Conservation (phyloP, 1,284 basidiomycete species). For the Sanghuangporus sanghuang region DNA sequence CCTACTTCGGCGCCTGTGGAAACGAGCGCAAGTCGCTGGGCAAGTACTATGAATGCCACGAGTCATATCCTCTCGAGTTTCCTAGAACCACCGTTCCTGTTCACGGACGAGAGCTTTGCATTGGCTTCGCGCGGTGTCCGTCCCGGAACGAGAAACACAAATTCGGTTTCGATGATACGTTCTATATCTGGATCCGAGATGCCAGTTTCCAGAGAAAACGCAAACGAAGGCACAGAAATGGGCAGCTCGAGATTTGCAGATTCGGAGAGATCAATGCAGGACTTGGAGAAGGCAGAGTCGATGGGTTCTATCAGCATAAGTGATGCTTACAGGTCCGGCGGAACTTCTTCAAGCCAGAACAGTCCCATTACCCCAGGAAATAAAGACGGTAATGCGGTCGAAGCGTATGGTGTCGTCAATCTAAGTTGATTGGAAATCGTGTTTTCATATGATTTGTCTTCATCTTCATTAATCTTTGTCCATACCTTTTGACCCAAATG, state of each 20-base stretch:
- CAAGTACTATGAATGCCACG: conserved; percentile 2
- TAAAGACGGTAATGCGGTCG: not conserved
- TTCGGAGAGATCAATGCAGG: not conserved
- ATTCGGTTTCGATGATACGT: not conserved
- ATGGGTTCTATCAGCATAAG: not conserved
- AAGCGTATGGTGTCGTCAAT: not conserved
- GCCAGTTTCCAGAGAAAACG: not conserved
- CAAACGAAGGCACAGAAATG: not conserved
- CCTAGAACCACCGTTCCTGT: conserved; percentile 13
- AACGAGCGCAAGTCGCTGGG: not conserved
- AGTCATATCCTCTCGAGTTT: conserved; percentile 8
- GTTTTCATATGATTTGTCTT: too few relatives aligned
- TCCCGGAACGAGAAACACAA: not conserved
- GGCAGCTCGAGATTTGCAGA: not conserved
- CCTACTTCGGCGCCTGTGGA: not conserved
- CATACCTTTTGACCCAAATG: too few relatives aligned
- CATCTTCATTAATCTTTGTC: too few relatives aligned
- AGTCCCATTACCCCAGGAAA: not conserved
- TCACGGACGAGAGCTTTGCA: not conserved
- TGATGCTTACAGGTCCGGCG: not conserved
- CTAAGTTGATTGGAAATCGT: not conserved
- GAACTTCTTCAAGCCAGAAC: not conserved
- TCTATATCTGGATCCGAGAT: not conserved
- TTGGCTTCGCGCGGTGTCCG: not conserved
- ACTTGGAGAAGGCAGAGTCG: not conserved